A percentile compares a stretch with the other conserved stretches of the same genome.
phyloP scores from a whole-genome alignment of 23 red algal genomes.

The Gracilaria caudata region DNA sequence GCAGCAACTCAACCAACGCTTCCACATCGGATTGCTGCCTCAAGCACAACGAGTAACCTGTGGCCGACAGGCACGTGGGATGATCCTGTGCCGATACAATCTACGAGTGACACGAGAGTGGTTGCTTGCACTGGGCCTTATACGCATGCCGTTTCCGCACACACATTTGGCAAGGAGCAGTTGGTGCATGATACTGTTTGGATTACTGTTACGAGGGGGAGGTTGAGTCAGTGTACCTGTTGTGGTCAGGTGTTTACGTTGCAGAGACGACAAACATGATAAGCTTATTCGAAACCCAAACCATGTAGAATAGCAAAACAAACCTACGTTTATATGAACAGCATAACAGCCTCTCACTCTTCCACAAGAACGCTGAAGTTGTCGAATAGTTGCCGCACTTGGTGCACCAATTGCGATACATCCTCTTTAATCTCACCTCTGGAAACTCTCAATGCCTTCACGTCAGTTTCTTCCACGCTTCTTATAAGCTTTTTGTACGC shows the following conservation, averaged over 20 bases:
- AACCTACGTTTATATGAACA: not conserved
- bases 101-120: constrained; percentile 11
- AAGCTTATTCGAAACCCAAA: not conserved
- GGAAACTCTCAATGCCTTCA: constrained; percentile 3
- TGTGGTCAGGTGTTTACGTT: constrained; percentile 51
- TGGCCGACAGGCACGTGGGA: constrained; percentile 53
- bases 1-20: not conserved
- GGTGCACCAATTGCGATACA: not conserved
- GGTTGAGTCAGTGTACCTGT: constrained; percentile 16
- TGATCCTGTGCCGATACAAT: constrained; percentile 55
- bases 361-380: constrained; percentile 1
- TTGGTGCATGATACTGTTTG: constrained; percentile 31
- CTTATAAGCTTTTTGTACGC: constrained; percentile 7
- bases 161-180: not conserved
- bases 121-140: constrained; percentile 46
- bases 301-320: not conserved
- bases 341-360: not conserved
- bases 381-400: not conserved
- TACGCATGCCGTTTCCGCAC: not conserved
- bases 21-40: not conserved
- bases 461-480: not conserved
- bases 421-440: constrained; percentile 18
- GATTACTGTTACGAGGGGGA: constrained; percentile 32
- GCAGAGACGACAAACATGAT: not conserved
- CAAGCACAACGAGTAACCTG: not conserved